Evolutionary conservation across 2,329 filamentous ascomycete genomes (phyloP).

Genomic region (Endoconidiophora laricicola): DNA sequence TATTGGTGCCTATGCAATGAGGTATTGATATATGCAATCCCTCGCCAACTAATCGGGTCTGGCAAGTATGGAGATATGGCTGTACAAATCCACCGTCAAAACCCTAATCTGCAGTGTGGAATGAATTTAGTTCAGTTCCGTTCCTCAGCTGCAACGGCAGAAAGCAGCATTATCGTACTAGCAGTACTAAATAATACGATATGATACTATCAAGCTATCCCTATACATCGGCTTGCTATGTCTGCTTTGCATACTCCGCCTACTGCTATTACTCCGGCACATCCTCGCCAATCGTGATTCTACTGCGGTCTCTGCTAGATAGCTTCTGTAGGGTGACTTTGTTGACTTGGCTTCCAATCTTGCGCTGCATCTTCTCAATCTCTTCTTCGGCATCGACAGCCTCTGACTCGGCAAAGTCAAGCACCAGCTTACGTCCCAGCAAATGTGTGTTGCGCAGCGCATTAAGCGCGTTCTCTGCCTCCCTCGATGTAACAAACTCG

Average conservation of each 20-base stretch:
- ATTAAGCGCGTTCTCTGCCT: slow-evolving; percentile 80
- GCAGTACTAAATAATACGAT: neutral
- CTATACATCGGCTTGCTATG: neutral
- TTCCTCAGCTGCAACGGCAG: no score
- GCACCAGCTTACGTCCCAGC: slow-evolving; percentile 70
- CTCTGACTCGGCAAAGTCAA: slow-evolving; percentile 84
- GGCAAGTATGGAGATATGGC: no score
- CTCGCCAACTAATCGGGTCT: no score
- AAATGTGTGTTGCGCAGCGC: slow-evolving; percentile 86
- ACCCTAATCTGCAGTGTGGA: no score
- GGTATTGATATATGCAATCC: no score
- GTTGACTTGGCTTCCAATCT: slow-evolving; percentile 77
- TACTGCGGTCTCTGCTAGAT: slow-evolving; percentile 66
- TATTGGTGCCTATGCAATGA: no score
- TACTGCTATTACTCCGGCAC: slow-evolving; percentile 34
- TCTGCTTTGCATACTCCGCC: neutral
- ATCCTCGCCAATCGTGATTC: slow-evolving; percentile 70
- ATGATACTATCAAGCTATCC: neutral
- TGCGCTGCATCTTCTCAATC: slow-evolving; percentile 92
- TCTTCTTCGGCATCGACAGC: slow-evolving; percentile 85
- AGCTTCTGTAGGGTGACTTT: slow-evolving; percentile 83
- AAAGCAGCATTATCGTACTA: no score
- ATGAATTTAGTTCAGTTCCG: no score
- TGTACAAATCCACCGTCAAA: no score
- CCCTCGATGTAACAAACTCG: slow-evolving; percentile 79